Base-by-base conservation (phyloP, 2,329 filamentous ascomycete genomes). In the Neofusicoccum ribis region DNA sequence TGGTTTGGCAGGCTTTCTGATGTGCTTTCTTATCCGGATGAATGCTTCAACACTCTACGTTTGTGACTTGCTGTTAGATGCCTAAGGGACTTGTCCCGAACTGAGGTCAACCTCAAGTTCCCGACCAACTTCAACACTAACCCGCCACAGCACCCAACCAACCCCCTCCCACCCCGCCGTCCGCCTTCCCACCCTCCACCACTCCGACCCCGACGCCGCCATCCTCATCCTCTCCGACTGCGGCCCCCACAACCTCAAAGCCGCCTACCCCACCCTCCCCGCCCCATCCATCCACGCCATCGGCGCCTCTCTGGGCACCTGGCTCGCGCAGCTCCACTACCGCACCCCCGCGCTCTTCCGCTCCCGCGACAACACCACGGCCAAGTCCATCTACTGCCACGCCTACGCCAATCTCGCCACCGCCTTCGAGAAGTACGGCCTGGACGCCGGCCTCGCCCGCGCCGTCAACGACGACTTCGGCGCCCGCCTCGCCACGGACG, bases 271-370 rank as follows among this genome's bases (percentile, higher is more conserved):
- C 5, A 50, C 52, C 0, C 52, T 63, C 1, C 51, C 64, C 1
- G 46, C 59, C 3, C 56, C 73, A 12, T 65, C 74, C 37, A 68
- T 76, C 1, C 34, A 46, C 0, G n/a, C 43, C 0, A 66, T 77
- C 23, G 76, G 74, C 0, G 23, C 63, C 11, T 66, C 71, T 2
- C 60, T 78, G 0, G 76, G 72, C 1, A 67, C 23, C 15, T 79
- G 77, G 77, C 65, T 79, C 7, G 73, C 73, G 5, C 59, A 61
- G 6, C 64, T 78, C 7, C 77, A 79, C 54, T 41, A 23, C 0
- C 14, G 64, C 9, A 68, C 69, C 5, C 4, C n/a, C 41, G 14
- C 11, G 8, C 41, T 49, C n/a, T 31, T 31, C 27, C 58, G 31
- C 23, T 9, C 8, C 15, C 68, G 65, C 7, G 75, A 77, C 51